Base-by-base conservation (phyloP, 2,329 filamentous ascomycete species). In the Arachnomyces sp. region DNA sequence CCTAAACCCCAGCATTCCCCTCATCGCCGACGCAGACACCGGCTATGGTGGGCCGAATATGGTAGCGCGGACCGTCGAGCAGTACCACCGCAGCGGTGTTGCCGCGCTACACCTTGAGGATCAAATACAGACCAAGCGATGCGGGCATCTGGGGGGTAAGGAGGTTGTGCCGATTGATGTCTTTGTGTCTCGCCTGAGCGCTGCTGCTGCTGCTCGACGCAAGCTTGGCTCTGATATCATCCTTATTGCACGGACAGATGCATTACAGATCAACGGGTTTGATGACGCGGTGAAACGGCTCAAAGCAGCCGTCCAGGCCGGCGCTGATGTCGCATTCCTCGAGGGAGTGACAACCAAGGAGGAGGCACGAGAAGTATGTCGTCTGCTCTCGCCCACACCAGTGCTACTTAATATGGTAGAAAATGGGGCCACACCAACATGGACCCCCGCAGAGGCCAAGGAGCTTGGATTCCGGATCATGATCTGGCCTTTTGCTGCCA, bases 41-140 rank as follows among this genome's bases (percentile, higher is more conserved):
- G 72, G 72, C 28, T 75, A 75, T 49, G 72, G 72, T 33, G 71
- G 72, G 0, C 62, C 63, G n/a, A 59, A 66, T 34, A 67, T 66
- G 63, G 63, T 73, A 28, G 65, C 68, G 9, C 65, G 70, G 12
- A 73, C 71, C 3, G 67, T 71, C 4, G 60, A 65, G 16, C 60
- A 68, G 36, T 76, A 76, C 55, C 67, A 68, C 16, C 67, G 69
- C 34, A 64, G 72, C 3, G 74, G 74, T 16, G 69, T 78, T 2
- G 74, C 75, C 1, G 74, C 64, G 7, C 63, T 77, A 33, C 75
- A 78, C 52, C 68, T 78, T 47, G 74, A 78, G 55, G 75, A 78
- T 54, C 72, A 78, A 52, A 66, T 76, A 6, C 61, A 63, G 44
- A 63, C 59, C 12, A 67, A 67, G 42, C 57, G 62, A 13, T 67